A percentile compares a stretch with the other conserved stretches of the same genome.
These are phyloP conservation scores for Iris macrosiphon DNA, from an alignment of 106 monocot genomes.

Conservation along the genomic window DNA sequence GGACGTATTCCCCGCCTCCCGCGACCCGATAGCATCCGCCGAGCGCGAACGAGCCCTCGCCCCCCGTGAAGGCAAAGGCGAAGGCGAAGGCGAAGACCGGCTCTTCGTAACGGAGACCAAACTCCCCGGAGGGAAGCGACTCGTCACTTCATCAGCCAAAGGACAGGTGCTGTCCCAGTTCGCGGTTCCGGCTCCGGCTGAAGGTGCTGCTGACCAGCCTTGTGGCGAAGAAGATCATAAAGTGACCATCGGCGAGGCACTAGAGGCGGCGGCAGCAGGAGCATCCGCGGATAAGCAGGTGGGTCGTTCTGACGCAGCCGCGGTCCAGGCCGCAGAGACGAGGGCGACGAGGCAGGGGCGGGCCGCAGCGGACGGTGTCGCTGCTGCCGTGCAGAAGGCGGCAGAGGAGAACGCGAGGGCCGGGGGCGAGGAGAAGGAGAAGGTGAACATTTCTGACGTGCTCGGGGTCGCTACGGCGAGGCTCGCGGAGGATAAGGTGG, in stretches of 20 bases:
- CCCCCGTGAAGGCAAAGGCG: no score
- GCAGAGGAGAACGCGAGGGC: conserved; percentile 19
- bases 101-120: conserved; percentile 13
- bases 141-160: conserved; percentile 8
- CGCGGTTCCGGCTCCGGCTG: conserved; percentile 3
- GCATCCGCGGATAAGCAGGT: conserved; percentile 13
- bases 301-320: conserved; percentile 19
- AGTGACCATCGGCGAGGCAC: conserved; percentile 30
- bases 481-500: conserved; percentile 25
- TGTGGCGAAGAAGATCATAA: conserved; percentile 1
- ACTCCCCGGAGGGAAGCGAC: conserved; percentile 7
- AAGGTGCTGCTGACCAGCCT: no score
- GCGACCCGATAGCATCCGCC: not conserved
- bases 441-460: conserved; percentile 25
- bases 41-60: conserved; percentile 1
- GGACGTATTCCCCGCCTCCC: not conserved
- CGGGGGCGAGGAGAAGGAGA: conserved; percentile 10
- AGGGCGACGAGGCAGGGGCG: conserved; percentile 16
- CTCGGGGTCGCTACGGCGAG: conserved; percentile 21
- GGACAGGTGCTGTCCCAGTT: conserved; percentile 23
- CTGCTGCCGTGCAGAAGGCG: conserved; percentile 17
- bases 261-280: conserved; percentile 19
- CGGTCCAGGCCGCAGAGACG: conserved; percentile 29
- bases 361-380: conserved; percentile 13
- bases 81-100: not conserved